Evolutionary conservation across 257 asterid genomes (phyloP), one percentile per base, ranked within the genome.

Genomic region (Penstemon davidsonii): DNA sequence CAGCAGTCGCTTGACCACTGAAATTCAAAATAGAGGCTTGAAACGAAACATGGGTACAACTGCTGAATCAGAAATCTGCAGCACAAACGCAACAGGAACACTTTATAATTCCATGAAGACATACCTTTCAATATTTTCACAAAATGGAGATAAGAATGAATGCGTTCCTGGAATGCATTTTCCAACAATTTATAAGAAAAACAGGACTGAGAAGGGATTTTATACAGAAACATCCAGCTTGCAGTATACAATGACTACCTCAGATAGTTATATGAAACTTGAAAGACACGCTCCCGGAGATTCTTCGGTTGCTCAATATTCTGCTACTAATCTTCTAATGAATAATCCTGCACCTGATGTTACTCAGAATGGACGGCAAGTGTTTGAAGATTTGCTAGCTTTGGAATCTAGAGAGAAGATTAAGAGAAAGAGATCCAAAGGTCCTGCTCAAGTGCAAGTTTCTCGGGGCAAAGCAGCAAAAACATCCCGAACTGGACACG

Each of bases 141-240:
- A 68, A 40, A 70, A 64, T 67, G 74, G 75, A 65, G 69, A 72
- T 45, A 62, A 45, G 55, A 66, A 60, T 71, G 62, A 25, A 65
- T 52, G 73, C 37, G 13, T 62, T 64, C 75, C 80, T 6, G 81
- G 78, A 73, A 72, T 80, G 82, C 77, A 78, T 62, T 81, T 81
- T 79, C 89, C 92, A 49, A 63, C 70, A 58, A 87, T 72, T 60
- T 81, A 49, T 61, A 85, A 87, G 85, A 90, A 81, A 74, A 87
- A 67, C 83, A 88, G 96, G 81, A 82, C 82, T 4, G 86, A 76
- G 73, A 82, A 78, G 75, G 73, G 68, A 42, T 71, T 76, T 8
- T 68, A 42, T 71, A 62, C 79, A 50, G 77, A 73, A 51, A 43
- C 80, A 53, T 77, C 84, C 67, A 73, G 75, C 82, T 67, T 40